Conservation (phyloP, 352 stramenopile genomes). For the Phytophthora megakarya region DNA sequence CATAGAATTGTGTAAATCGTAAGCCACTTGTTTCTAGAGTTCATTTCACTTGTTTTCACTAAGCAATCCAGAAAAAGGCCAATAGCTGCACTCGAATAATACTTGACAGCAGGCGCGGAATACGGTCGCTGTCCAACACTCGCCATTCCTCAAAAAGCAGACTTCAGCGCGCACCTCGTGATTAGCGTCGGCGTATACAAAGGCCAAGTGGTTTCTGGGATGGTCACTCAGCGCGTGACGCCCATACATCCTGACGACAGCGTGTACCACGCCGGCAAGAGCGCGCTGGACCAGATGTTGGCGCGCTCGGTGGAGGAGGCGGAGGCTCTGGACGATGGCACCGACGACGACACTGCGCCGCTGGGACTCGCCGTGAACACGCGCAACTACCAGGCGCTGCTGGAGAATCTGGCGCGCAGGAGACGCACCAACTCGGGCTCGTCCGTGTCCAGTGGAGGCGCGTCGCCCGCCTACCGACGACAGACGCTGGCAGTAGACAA, state of each 20-base stretch:
- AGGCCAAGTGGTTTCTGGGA: neutral
- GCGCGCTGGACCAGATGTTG: constrained; percentile 21
- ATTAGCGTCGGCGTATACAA: constrained; percentile 18
- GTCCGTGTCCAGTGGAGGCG: constrained; percentile 10
- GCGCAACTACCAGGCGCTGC: constrained; percentile 63
- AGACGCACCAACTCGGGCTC: constrained; percentile 21
- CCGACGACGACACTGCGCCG: constrained; percentile 30
- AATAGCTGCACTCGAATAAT: neutral
- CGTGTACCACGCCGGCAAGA: constrained; percentile 13
- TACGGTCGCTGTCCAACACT: constrained; percentile 24
- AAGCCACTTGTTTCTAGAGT: constrained; percentile 2
- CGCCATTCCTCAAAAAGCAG: constrained; percentile 25
- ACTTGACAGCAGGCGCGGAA: constrained; percentile 4
- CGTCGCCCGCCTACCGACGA: constrained; percentile 17
- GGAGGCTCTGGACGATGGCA: constrained; percentile 13
- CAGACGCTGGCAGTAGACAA: constrained; percentile 20
- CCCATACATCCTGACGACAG: constrained; percentile 24
- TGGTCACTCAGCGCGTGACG: constrained; percentile 39
- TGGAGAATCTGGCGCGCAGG: constrained; percentile 41
- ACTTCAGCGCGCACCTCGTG: constrained; percentile 8
- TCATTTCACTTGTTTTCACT: constrained; percentile 3
- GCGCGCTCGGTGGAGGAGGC: constrained; percentile 21
- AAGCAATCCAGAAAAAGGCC: constrained; percentile 1
- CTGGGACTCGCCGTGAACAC: constrained; percentile 66
- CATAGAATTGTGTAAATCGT: constrained; percentile 7